These are phyloP conservation scores for Clitopilus hobsonii DNA, from an alignment of 768 basidiomycete genomes.

Conservation along the genomic window DNA sequence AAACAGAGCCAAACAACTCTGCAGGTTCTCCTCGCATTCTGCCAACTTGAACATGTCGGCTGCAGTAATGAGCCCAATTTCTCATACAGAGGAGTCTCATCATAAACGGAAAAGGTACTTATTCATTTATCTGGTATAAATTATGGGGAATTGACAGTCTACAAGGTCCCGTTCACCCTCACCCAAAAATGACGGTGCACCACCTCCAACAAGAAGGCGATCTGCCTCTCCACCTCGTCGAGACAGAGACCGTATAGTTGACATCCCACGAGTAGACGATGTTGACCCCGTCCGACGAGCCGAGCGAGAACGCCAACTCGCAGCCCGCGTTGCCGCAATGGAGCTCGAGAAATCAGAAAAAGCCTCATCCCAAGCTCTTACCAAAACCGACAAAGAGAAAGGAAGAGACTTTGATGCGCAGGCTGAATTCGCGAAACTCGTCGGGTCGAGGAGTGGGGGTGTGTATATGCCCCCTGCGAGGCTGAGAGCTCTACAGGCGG, in stretches of 20 bases:
- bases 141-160: slow-evolving; percentile 3
- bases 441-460: slow-evolving; percentile 81
- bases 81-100: slow-evolving; percentile 22
- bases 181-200: slow-evolving; percentile 30
- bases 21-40: neutral
- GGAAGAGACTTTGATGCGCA: slow-evolving; percentile 60
- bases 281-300: slow-evolving; percentile 73
- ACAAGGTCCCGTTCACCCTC: slow-evolving; percentile 48
- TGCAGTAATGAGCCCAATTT: slow-evolving; percentile 25
- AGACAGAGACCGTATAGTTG: slow-evolving; percentile 14
- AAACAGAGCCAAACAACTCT: slow-evolving; percentile 18
- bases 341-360: slow-evolving; percentile 46
- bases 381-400: slow-evolving; percentile 43
- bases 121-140: neutral
- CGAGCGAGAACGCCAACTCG: slow-evolving; percentile 77
- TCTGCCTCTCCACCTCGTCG: slow-evolving; percentile 30
- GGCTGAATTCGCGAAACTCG: slow-evolving; percentile 87
- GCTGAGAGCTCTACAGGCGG: slow-evolving; percentile 83
- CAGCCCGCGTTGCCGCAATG: slow-evolving; percentile 62
- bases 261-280: slow-evolving; percentile 48
- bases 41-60: slow-evolving; percentile 32
- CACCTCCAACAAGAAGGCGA: slow-evolving; percentile 39
- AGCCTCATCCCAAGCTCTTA: neutral
- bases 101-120: slow-evolving; percentile 49
- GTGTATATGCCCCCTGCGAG: slow-evolving; percentile 97